Evolutionary conservation across 768 basidiomycete genomes (phyloP).

Genomic region (Suillus americanus): DNA sequence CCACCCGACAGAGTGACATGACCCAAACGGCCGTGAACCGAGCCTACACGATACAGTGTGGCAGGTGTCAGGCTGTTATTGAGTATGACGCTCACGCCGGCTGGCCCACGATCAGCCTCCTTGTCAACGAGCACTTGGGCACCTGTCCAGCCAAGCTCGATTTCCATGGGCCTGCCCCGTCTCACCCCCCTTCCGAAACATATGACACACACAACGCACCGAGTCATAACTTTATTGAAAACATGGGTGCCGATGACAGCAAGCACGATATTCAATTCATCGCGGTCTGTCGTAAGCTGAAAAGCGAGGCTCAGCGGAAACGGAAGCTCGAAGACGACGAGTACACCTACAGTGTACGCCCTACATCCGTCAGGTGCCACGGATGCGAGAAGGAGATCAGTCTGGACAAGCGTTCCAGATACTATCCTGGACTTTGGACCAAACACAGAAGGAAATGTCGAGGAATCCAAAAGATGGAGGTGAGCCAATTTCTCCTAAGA

Average conservation of each 20-base stretch:
- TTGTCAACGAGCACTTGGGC: constrained; percentile 27
- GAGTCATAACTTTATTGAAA: neutral
- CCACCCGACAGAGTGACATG: neutral
- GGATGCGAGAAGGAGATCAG: constrained; percentile 32
- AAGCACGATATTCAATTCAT: neutral
- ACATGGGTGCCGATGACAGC: neutral
- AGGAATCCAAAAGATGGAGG: constrained; percentile 23
- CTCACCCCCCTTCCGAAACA: neutral
- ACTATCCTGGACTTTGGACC: constrained; percentile 36
- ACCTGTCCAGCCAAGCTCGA: constrained; percentile 19
- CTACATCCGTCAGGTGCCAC: constrained; percentile 27
- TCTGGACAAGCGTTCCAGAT: constrained; percentile 32
- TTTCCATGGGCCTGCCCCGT: neutral
- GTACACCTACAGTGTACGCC: constrained; percentile 21
- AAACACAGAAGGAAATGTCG: constrained; percentile 34
- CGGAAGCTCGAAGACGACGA: constrained; percentile 29
- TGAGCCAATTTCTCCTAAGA: constrained; percentile 12
- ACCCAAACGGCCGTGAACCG: neutral
- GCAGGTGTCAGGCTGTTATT: constrained; percentile 25
- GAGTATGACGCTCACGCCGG: constrained; percentile 24
- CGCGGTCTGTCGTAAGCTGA: constrained; percentile 26
- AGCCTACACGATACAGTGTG: constrained; percentile 13
- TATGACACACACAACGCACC: neutral
- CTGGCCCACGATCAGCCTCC: constrained; percentile 26
- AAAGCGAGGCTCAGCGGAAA: constrained; percentile 28